phyloP scores from a whole-genome alignment of 768 basidiomycete species.

The Tylopilus subfusipes region DNA sequence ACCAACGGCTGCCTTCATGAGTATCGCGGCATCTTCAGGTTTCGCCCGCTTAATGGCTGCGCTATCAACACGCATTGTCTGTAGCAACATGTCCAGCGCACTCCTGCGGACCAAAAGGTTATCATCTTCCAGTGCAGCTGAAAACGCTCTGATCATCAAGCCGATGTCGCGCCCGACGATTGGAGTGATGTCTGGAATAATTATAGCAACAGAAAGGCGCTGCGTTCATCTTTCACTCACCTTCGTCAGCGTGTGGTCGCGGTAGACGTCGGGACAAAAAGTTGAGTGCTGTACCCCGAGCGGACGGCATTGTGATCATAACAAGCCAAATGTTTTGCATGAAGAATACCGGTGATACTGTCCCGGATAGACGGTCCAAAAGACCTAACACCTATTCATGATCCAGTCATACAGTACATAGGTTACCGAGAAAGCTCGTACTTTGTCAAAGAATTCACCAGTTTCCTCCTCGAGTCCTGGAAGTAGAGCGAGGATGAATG shows the following conservation, averaged over 20 bases:
- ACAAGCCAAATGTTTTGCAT: constrained; percentile 94
- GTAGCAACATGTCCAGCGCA: constrained; percentile 79
- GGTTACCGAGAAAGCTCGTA: constrained; percentile 17
- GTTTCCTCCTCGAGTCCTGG: constrained; percentile 98
- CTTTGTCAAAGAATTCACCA: constrained; percentile 95
- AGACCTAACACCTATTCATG: constrained; percentile 64
- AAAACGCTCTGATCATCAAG: constrained; percentile 90
- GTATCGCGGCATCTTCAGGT: constrained; percentile 68
- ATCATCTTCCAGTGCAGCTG: constrained; percentile 89
- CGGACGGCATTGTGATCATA: constrained; percentile 84
- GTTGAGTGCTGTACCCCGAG: constrained; percentile 82
- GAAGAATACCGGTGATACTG: constrained; percentile 86
- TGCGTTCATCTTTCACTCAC: constrained; percentile 35
- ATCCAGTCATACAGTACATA: constrained; percentile 8
- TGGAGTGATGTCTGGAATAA: constrained; percentile 51
- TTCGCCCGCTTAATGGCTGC: constrained; percentile 65
- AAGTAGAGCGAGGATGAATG: constrained; percentile 87
- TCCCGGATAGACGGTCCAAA: constrained; percentile 77
- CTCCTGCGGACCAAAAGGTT: constrained; percentile 86
- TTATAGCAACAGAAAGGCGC: constrained; percentile 4
- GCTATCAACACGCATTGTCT: constrained; percentile 72
- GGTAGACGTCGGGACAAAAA: constrained; percentile 83
- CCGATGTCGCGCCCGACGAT: constrained; percentile 87
- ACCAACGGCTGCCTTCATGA: constrained; percentile 81
- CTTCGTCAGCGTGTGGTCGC: constrained; percentile 63